A percentile compares a stretch with the other conserved stretches of the same genome.
Conservation (phyloP, 1,284 basidiomycete species). For the Ceratobasidium sp. region DNA sequence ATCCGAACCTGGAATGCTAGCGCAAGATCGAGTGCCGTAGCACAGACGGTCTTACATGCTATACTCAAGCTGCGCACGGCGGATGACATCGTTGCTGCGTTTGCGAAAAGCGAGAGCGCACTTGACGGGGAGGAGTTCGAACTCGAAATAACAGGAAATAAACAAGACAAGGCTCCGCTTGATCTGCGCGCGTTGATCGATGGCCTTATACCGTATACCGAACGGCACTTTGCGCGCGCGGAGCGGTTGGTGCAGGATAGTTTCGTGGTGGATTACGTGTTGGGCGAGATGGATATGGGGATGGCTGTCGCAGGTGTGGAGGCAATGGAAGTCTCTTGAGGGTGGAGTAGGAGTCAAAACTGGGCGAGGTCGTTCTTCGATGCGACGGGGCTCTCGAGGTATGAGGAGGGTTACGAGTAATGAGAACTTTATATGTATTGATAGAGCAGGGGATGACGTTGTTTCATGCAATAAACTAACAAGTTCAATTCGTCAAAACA, state of each 20-base stretch:
- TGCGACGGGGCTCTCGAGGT: too few species aligned
- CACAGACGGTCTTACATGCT: slow-evolving; percentile 88
- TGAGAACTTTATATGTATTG: too few species aligned
- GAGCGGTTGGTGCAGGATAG: slow-evolving; percentile 93
- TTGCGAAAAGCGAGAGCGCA: slow-evolving; percentile 58
- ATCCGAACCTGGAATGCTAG: slow-evolving; percentile 95
- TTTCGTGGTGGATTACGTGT: slow-evolving; percentile 91
- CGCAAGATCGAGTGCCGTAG: slow-evolving; percentile 86
- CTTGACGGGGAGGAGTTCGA: slow-evolving; percentile 58
- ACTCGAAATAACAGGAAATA: slow-evolving; percentile 52
- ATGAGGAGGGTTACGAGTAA: too few species aligned
- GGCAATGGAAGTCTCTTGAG: slow-evolving; percentile 33
- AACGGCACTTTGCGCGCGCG: slow-evolving; percentile 88
- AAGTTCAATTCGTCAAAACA: too few species aligned
- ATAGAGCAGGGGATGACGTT: too few species aligned
- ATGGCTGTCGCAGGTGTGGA: slow-evolving; percentile 38
- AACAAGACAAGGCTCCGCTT: slow-evolving; percentile 50
- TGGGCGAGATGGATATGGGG: slow-evolving; percentile 88
- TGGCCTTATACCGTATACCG: slow-evolving; percentile 91
- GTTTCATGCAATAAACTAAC: too few species aligned
- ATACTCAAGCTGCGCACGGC: slow-evolving; percentile 81
- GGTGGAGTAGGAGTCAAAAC: too few species aligned
- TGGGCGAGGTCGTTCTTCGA: too few species aligned
- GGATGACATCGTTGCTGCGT: slow-evolving; percentile 81
- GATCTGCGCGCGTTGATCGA: slow-evolving; percentile 74